These are phyloP conservation scores for Melaleuca quinquenervia DNA, from an alignment of 345 rosid genomes.

Conservation along the genomic window DNA sequence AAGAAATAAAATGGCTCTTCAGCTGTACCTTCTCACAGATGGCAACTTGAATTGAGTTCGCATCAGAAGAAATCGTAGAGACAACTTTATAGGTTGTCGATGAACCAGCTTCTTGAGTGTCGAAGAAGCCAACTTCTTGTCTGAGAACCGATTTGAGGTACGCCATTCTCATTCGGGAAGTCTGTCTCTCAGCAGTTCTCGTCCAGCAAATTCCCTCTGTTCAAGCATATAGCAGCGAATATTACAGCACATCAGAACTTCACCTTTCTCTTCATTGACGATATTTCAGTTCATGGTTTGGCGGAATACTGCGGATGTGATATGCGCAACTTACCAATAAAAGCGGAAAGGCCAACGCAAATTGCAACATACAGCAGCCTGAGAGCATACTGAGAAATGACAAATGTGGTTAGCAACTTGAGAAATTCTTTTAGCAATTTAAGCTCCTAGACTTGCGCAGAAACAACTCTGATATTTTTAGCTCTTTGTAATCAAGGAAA, in stretches of 20 bases:
- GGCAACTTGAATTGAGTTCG: constrained; percentile 59
- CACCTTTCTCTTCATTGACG: neutral
- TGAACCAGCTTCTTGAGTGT: constrained; percentile 50
- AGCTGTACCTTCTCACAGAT: constrained; percentile 45
- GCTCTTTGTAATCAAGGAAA: neutral
- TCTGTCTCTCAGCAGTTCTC: constrained; percentile 62
- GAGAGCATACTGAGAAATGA: constrained; percentile 32
- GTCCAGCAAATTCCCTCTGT: constrained; percentile 74
- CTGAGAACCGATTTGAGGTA: constrained; percentile 59
- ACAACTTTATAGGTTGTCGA: constrained; percentile 54
- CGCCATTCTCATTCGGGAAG: constrained; percentile 43
- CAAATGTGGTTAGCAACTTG: neutral
- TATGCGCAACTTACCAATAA: constrained; percentile 38
- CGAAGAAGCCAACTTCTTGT: constrained; percentile 60
- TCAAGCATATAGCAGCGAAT: neutral
- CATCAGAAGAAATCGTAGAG: constrained; percentile 46
- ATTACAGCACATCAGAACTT: neutral
- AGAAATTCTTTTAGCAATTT: neutral
- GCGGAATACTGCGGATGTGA: neutral
- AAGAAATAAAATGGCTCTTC: neutral
- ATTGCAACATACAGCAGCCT: constrained; percentile 52
- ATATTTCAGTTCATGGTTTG: neutral
- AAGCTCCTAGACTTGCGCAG: neutral
- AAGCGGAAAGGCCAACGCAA: constrained; percentile 44
- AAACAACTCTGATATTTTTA: neutral